Conservation (phyloP, 108 stramenopile species). For the Seminavis robusta region DNA sequence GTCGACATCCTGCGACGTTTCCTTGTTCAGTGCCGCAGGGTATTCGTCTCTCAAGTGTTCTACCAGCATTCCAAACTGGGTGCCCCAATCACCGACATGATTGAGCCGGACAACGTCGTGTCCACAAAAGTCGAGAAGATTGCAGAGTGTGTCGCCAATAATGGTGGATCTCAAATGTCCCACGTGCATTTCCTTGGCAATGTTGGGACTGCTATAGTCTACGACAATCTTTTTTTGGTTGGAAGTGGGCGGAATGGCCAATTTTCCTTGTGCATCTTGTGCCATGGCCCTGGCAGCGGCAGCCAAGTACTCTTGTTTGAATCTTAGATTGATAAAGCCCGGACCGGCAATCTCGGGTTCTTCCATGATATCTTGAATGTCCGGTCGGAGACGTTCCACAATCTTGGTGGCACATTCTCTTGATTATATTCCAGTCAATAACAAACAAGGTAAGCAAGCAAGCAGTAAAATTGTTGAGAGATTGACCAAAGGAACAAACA, state of each 20-base stretch:
- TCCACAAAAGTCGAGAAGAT: constrained; percentile 87
- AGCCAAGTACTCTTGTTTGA: constrained; percentile 72
- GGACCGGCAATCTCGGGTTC: constrained; percentile 89
- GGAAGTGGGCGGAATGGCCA: constrained; percentile 49
- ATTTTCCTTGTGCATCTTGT: constrained; percentile 52
- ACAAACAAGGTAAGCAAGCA: no score
- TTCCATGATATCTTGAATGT: constrained; percentile 62
- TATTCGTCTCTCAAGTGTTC: constrained; percentile 95
- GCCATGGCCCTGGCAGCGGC: constrained; percentile 54
- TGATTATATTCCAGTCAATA: no score
- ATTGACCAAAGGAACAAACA: no score
- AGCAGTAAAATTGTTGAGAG: no score
- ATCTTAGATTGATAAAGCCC: constrained; percentile 91
- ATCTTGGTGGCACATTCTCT: constrained; percentile 75
- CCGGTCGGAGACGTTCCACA: constrained; percentile 55
- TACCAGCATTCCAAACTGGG: constrained; percentile 98
- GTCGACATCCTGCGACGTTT: constrained; percentile 64
- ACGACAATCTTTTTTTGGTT: constrained; percentile 85
- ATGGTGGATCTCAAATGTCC: constrained; percentile 98
- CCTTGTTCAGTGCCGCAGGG: constrained; percentile 77
- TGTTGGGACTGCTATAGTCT: constrained; percentile 97
- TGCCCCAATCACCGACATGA: constrained; percentile 99
- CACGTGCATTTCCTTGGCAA: constrained; percentile 99
- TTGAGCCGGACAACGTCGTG: constrained; percentile 93
- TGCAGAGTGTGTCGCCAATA: constrained; percentile 95